Evolutionary conservation across 345 rosid species (phyloP), one percentile per base, ranked within the genome.

Genomic region (Psidium guajava): DNA sequence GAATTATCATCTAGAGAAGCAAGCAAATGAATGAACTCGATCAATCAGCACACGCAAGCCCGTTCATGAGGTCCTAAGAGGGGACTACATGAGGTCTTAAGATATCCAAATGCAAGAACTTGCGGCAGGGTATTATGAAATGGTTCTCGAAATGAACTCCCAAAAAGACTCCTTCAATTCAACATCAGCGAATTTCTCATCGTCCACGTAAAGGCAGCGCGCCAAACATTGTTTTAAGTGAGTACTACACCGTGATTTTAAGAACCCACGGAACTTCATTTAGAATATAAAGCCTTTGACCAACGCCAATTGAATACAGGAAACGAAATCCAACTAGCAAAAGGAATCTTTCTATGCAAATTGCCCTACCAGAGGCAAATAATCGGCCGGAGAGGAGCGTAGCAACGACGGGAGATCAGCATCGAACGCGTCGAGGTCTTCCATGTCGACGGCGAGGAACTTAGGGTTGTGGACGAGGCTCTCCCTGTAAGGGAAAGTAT

Each of bases 361-460:
- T 24, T 2, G 12, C 50, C 32, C 61, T 88, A 95, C 99, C 85
- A 96, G 89, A 51, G 98, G 98, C 73, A 97, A 93, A 84, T 90
- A 94, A 81, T 95, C 98, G 59, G 96, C 88, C 24, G 99, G 99
- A 55, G 95, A 88, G 53, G 98, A 92, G 7, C 99, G 98, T 85
- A 96, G 89, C 84, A 93, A 86, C 81, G 94, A 92, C 27, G 98
- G 96, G 81, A 96, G 98, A 86, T 96, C 98, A 11, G 93, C 90
- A 59, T 94, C 97, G 89, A 97, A 95, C 83, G 96, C 89, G 36
- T 94, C 93, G 52, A 96, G 96, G 75, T 97, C 98, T 85, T 97
- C 98, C 56, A 96, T 92, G 86, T 93, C 95, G 61, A 97, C 91
- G 56, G 92, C 86, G 36, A 96, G 93, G 82, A 88, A 90, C 87